phyloP scores from a whole-genome alignment of 163 green algal genomes.

The Chlorella variabilis region DNA sequence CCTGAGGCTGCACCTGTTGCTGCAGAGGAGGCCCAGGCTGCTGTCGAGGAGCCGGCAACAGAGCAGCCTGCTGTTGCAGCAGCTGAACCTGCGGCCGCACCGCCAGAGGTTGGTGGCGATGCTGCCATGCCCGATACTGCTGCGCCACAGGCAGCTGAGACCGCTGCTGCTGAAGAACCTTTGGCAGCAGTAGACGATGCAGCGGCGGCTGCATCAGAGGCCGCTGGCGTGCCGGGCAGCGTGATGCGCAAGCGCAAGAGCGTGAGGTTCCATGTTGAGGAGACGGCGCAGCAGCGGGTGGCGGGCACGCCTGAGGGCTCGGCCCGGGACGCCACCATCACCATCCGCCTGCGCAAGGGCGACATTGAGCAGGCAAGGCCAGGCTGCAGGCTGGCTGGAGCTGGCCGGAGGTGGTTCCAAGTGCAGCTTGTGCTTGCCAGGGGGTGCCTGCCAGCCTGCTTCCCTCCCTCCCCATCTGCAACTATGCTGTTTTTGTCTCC shows the following conservation, averaged over 20 bases:
- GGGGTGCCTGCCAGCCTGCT: background rate
- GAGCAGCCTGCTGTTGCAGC: background rate
- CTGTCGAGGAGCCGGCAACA: background rate
- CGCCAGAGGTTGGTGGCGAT: no score
- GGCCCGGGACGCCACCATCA: conserved; percentile 38
- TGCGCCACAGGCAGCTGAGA: background rate
- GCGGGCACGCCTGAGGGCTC: conserved; percentile 46
- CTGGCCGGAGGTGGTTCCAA: background rate
- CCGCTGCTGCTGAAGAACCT: background rate
- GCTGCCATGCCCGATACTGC: background rate
- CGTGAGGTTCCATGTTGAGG: conserved; percentile 38
- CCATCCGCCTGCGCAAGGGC: conserved; percentile 40
- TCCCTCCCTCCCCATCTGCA: no score
- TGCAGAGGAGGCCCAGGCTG: background rate
- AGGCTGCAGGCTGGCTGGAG: conserved; percentile 3
- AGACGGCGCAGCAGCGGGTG: background rate
- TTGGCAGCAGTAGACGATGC: background rate
- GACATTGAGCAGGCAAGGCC: conserved; percentile 19
- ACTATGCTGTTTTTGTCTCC: no score
- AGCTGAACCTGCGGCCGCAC: no score
- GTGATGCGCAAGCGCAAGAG: conserved; percentile 34
- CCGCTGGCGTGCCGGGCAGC: background rate
- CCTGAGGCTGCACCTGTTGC: background rate
- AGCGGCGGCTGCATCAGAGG: background rate
- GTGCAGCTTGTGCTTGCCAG: background rate